A percentile compares a stretch with the other conserved stretches of the same genome.
Conservation (phyloP, 2,329 filamentous ascomycete genomes). For the Pseudogymnoascus sp. region DNA sequence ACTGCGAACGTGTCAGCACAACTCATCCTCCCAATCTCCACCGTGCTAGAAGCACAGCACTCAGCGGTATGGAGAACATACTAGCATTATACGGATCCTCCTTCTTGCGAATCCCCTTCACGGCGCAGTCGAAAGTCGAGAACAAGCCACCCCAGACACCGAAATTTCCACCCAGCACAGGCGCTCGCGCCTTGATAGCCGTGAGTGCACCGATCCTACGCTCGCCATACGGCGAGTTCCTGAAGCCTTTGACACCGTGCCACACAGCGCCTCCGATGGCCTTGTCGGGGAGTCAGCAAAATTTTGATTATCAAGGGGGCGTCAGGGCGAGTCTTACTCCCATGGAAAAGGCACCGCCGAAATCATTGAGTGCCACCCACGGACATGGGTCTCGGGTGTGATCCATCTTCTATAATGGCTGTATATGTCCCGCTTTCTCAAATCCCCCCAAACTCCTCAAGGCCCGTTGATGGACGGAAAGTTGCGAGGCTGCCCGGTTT, state of each 20-base stretch:
- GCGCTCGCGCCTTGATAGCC: conserved; percentile 94
- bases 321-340: conserved; percentile 50
- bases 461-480: not conserved
- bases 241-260: conserved; percentile 94
- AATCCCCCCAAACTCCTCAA: not conserved
- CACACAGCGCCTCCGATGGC: conserved; percentile 77
- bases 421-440: not conserved
- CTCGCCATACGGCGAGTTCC: conserved; percentile 87
- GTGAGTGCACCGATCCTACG: conserved; percentile 92
- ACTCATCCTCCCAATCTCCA: not conserved
- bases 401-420: conserved; percentile 58
- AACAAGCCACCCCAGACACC: conserved; percentile 96
- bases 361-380: conserved; percentile 94
- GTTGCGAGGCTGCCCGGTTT: not conserved
- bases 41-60: not conserved
- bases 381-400: conserved; percentile 95
- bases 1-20: conserved; percentile 38
- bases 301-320: not conserved
- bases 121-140: conserved; percentile 90
- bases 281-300: conserved; percentile 32
- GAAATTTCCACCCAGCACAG: conserved; percentile 94
- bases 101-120: conserved; percentile 91
- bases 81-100: conserved; percentile 96
- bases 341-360: conserved; percentile 95
- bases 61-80: conserved; percentile 31